Evolutionary conservation across 2,329 filamentous ascomycete genomes (phyloP).

Genomic region (Cladosporium velox): DNA sequence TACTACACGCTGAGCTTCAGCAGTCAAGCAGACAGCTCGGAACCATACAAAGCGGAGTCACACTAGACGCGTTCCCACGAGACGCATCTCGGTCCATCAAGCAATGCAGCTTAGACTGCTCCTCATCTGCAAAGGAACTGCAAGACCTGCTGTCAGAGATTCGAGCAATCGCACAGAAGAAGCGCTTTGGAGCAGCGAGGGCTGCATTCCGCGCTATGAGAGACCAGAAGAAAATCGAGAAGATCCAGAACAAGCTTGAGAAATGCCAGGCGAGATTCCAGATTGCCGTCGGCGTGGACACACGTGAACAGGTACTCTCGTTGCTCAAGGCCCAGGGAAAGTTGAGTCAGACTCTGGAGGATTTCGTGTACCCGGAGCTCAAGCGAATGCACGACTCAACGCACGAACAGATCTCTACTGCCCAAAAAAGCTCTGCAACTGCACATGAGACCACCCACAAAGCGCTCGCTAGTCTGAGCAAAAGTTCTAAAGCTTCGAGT

Average conservation of each 20-base stretch:
- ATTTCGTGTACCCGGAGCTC: too few species aligned
- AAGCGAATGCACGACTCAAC: too few species aligned
- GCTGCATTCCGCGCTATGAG: not conserved
- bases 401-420: too few species aligned
- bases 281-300: too few species aligned
- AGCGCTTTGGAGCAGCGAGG: not conserved
- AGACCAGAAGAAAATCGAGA: slow-evolving; percentile 8
- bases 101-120: not conserved
- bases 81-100: not conserved
- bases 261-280: not conserved
- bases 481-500: too few species aligned
- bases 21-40: not conserved
- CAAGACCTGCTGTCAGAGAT: not conserved
- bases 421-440: too few species aligned
- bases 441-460: too few species aligned
- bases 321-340: too few species aligned
- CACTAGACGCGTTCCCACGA: not conserved
- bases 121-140: not conserved
- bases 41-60: not conserved
- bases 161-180: not conserved
- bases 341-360: too few species aligned
- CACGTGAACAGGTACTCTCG: too few species aligned
- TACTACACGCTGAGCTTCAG: not conserved
- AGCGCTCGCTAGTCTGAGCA: too few species aligned
- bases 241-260: slow-evolving; percentile 3